Percentiles rank a stretch among this genome's conserved stretches.
Evolutionary conservation across 768 basidiomycete genomes (phyloP).

Genomic region (Xanthoconium purpureum): DNA sequence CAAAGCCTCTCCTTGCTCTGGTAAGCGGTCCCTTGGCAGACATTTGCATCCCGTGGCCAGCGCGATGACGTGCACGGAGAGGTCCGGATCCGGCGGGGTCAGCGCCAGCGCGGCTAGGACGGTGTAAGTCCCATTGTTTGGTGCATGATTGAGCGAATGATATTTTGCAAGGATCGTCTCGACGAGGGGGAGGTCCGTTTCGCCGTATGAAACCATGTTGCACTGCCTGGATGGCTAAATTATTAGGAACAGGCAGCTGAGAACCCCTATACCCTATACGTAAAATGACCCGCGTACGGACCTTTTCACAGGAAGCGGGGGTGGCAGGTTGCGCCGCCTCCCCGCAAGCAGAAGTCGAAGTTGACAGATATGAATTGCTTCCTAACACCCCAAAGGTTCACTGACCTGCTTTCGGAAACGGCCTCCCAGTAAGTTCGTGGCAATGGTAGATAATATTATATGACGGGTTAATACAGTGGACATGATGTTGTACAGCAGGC

Average conservation of each 20-base stretch:
- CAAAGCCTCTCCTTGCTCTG: constrained; percentile 68
- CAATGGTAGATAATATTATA: constrained; percentile 23
- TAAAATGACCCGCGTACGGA: constrained; percentile 1
- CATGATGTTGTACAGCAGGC: constrained; percentile 21
- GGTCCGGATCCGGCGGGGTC: constrained; percentile 28
- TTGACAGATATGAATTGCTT: constrained; percentile 7
- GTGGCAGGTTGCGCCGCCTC: constrained; percentile 1
- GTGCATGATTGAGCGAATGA: constrained; percentile 43
- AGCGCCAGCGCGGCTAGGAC: constrained; percentile 59
- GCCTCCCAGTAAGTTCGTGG: background rate
- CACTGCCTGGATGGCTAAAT: too few species aligned
- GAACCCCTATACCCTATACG: constrained; percentile 30
- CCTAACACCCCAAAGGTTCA: background rate
- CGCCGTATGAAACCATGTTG: constrained; percentile 7
- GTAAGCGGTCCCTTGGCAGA: constrained; percentile 60
- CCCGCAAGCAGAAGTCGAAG: constrained; percentile 7
- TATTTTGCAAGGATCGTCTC: constrained; percentile 43
- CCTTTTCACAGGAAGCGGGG: constrained; percentile 35
- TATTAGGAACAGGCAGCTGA: too few species aligned
- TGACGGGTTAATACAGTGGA: constrained; percentile 18
- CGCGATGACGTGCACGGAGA: constrained; percentile 54
- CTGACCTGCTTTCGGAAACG: background rate
- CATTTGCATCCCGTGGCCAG: constrained; percentile 86
- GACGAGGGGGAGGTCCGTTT: constrained; percentile 32
- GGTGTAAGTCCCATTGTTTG: constrained; percentile 58